Evolutionary conservation across 2,329 filamentous ascomycete genomes (phyloP).

Genomic region (Mycosphaerella sp.): DNA sequence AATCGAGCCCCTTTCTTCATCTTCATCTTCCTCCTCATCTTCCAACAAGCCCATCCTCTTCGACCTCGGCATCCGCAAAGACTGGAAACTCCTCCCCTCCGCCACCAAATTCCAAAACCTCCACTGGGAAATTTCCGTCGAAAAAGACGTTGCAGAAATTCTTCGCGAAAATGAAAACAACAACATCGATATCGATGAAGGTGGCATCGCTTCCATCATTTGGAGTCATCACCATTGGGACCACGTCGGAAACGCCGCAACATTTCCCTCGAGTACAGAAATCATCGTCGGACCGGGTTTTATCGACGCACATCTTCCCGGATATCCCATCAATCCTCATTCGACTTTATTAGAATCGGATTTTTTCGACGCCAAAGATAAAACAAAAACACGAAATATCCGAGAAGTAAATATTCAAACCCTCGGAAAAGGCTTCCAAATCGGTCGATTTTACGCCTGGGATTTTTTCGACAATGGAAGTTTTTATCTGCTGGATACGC

Average conservation of each 20-base stretch:
- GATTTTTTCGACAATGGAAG: conserved; percentile 53
- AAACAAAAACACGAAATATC: conserved; percentile 32
- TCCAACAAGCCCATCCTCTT: conserved; percentile 41
- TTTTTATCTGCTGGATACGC: conserved; percentile 51
- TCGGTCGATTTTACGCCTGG: conserved; percentile 43
- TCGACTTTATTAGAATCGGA: conserved; percentile 38
- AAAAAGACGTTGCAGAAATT: conserved; percentile 41
- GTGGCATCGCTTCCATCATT: conserved; percentile 30
- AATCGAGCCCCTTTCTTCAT: conserved; percentile 41
- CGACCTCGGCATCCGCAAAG: conserved; percentile 44
- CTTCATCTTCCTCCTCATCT: conserved; percentile 16
- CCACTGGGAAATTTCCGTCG: conserved; percentile 36
- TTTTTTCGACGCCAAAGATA: conserved; percentile 21
- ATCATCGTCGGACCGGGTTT: conserved; percentile 47
- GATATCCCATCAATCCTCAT: conserved; percentile 39
- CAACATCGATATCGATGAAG: conserved; percentile 36
- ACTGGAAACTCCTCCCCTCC: conserved; percentile 39
- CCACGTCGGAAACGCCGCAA: conserved; percentile 37
- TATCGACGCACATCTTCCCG: conserved; percentile 38
- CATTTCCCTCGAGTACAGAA: conserved; percentile 39
- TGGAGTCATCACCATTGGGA: conserved; percentile 36
- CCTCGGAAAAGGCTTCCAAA: conserved; percentile 33
- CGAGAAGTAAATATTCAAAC: conserved; percentile 34
- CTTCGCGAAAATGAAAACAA: conserved; percentile 31
- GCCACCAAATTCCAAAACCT: conserved; percentile 28